These are phyloP conservation scores for Solanum neorickii DNA, from an alignment of 257 asterid species.

Conservation along the genomic window DNA sequence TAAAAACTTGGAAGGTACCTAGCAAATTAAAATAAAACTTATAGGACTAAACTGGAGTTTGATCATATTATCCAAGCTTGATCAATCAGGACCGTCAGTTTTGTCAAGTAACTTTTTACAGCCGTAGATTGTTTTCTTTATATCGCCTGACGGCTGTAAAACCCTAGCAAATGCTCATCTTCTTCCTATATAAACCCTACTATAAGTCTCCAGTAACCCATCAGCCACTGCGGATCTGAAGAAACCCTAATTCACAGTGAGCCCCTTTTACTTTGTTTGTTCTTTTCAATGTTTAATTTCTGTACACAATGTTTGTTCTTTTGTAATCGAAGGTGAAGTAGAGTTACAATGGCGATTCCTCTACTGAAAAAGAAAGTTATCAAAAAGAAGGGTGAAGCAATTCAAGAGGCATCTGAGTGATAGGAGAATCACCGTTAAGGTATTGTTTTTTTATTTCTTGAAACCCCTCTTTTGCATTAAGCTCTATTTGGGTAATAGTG, in stretches of 20 bases:
- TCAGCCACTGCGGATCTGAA: neutral
- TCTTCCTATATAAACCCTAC: neutral
- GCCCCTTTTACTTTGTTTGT: neutral
- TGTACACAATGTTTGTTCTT: neutral
- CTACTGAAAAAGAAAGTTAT: slow-evolving; percentile 29
- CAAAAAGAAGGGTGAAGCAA: slow-evolving; percentile 37
- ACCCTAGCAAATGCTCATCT: neutral
- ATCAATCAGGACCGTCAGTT: neutral
- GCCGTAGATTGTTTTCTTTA: neutral
- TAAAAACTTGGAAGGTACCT: neutral
- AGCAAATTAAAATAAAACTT: neutral
- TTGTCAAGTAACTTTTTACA: neutral
- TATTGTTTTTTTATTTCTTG: neutral
- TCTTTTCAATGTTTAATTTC: neutral
- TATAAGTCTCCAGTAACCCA: neutral
- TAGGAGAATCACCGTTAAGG: slow-evolving; percentile 38
- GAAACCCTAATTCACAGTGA: neutral
- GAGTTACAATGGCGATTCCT: slow-evolving; percentile 34
- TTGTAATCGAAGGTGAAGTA: neutral
- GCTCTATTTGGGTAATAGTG: neutral
- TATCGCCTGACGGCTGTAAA: neutral
- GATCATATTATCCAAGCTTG: neutral
- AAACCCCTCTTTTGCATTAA: neutral
- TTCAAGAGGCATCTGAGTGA: slow-evolving; percentile 45
- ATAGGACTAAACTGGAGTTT: neutral